phyloP scores from a whole-genome alignment of 371 early-diverging fungal genomes.

The Mortierella sp. region DNA sequence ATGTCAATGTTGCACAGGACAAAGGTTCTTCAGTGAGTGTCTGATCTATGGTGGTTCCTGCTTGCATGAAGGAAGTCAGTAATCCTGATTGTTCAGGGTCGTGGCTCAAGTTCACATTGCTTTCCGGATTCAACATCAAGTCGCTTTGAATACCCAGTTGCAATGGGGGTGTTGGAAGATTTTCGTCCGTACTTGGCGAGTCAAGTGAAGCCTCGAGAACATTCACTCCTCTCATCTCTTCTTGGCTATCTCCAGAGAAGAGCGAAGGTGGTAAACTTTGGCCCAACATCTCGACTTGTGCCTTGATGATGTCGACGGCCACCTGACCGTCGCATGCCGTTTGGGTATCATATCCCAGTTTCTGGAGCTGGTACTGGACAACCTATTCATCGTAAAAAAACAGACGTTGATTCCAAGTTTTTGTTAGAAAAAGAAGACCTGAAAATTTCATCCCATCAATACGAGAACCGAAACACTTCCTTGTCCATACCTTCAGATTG shows the following conservation, averaged over 20 bases:
- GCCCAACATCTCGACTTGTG: constrained; percentile 23
- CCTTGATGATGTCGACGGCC: constrained; percentile 46
- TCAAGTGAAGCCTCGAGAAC: background rate
- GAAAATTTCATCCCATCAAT: too few species aligned
- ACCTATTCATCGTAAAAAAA: constrained; percentile 17
- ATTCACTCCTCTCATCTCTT: constrained; percentile 1
- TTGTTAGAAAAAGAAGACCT: too few species aligned
- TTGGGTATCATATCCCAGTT: constrained; percentile 46
- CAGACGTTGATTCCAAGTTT: too few species aligned
- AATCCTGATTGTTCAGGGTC: constrained; percentile 16
- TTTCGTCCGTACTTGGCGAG: background rate
- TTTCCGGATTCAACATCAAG: constrained; percentile 9
- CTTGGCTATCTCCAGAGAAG: background rate
- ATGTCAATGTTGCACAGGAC: background rate
- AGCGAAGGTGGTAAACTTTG: background rate
- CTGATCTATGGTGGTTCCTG: background rate
- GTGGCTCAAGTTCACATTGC: constrained; percentile 25
- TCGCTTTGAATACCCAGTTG: constrained; percentile 5
- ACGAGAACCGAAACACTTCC: too few species aligned
- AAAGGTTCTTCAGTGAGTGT: too few species aligned
- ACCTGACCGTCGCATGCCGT: constrained; percentile 49
- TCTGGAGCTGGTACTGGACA: constrained; percentile 51
- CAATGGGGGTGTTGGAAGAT: background rate
- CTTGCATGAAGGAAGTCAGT: background rate
- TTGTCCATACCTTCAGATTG: constrained; percentile 32